Base-by-base conservation (phyloP, 1,139 yeast genomes). In the Yamadazyma spencermartinsiae region DNA sequence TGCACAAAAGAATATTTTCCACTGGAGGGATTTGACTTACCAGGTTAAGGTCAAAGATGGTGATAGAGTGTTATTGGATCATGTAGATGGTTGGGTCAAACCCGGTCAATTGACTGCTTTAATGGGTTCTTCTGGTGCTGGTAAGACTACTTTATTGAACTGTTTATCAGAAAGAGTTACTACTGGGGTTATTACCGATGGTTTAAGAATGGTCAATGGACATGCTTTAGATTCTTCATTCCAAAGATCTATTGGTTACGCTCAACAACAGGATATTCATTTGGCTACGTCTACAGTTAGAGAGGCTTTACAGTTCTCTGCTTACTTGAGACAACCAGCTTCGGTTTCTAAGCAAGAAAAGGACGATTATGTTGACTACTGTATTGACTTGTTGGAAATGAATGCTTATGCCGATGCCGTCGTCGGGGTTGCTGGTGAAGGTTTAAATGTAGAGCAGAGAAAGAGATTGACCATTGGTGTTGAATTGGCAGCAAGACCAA, bases 81-180 rank as follows among this genome's bases (percentile, higher is more conserved):
- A 75, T 53, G 75, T 82, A 36, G 79, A 77, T 46, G 88, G 87
- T 30, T 82, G 67, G 65, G 65, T 63, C 20, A 59, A 60, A 43
- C 68, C 68, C 1, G 68, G 68, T 32, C 62, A 66, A 44, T 65
- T 68, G 39, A 54, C 68, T 26, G 63, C 67, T 18, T 54, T 67
- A 27, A 65, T 71, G 31, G 74, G 74, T 32, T 55, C 59, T 25
- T 65, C 68, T 45, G 74, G 74, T 26, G 63, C 69, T 12, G 74
- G 74, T 42, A 68, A 68, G 45, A 54, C 70, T 13, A 65, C 72
- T 6, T 55, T 68, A 28, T 57, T 68, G 42, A 57, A 55, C 42
- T 72, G 73, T 11, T 50, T 68, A 35, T 56, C 68, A 17, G 73
- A 72, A 7, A 56, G 71, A 48, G 54, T 64, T 23, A 63, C 67